Evolutionary conservation across 805 yeast species (phyloP), one percentile per base, ranked within the genome.

Genomic region (Ogataea chonburiensis): DNA sequence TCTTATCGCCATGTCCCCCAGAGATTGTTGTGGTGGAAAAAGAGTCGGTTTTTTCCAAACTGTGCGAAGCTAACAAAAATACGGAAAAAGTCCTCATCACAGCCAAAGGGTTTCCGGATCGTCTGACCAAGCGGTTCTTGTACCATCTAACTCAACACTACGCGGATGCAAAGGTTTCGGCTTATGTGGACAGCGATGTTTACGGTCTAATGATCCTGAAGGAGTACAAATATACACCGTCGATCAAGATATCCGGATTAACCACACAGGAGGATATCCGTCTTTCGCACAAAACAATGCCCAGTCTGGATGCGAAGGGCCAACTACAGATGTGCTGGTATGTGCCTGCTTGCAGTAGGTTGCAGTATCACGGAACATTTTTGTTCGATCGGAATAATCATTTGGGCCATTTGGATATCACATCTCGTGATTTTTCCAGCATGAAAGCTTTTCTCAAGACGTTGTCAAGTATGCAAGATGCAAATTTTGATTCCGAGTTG

Each of bases 61-160:
- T 70, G 7, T 53, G 56, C 21, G 36, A 38, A 3, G 17, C 32
- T 3, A 34, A 37, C n/a, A 21, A 28, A 3, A 23, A 25, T 15
- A 14, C 28, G 9, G 40, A 45, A 11, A 41, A 46, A 7, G 42
- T 75, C 2, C 22, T 75, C 0, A 55, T 82, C 7, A 80, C 87
- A 0, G 86, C 84, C 0, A 76, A 74, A 50, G 88, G 88, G 4
- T 79, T 66, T 47, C 86, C 88, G 0, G 88, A 81, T 52, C 49
- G 63, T 9, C 55, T 71, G 5, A 79, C 86, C 0, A 62, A 68
- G 31, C 44, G 50, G 16, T 68, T 79, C 38, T 44, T 77, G 7
- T 32, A 43, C 3, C 40, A 49, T 13, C 42, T 56, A n/a, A 63
- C 67, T 0, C 31, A 46, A 0, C 45, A 38, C 12, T 49, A 35